Evolutionary conservation across 257 asterid genomes (phyloP), one percentile per base, ranked within the genome.

Genomic region (Nemophila menziesii): DNA sequence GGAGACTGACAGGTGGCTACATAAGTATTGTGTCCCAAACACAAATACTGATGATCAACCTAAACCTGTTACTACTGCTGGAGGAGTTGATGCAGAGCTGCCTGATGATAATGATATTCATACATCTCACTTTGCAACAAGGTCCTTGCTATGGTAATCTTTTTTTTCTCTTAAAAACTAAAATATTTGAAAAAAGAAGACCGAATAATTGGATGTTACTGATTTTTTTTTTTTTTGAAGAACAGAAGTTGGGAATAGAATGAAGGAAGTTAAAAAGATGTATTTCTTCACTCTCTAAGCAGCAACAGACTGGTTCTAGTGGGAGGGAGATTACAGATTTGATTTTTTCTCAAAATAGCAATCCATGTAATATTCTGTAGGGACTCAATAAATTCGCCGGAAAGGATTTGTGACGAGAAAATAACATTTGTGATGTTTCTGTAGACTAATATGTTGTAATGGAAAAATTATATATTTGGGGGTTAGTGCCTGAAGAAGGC

Each of bases 1-100:
- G 96, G 99, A 90, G 79, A 81, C 92, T n/a, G 94, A 90, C 33
- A 66, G 92, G 68, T 90, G 99, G 99, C 75, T 90, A 53, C 86
- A 81, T 48, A 79, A 58, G 18, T 74, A 79, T 56, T 79, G 99
- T 27, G 64, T 57, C 44, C 38, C 67, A 33, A 74, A 63, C 49
- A 52, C 67, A n/a, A n/a, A n/a, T 43, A 67, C 78, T 37, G 73
- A 78, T 33, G 64, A 46, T 10, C 61, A 44, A 42, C 70, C 50
- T 65, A 72, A 65, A 67, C 68, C 70, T n/a, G 77, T 74, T 20
- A 70, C 74, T 62, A 73, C 68, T 43, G 78, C 75, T 41, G 92
- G 80, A 52, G 90, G 77, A 56, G 75, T 56, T n/a, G n/a, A n/a
- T 43, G 63, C 62, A 46, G 95, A 89, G 71, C 56, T 57, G 43